Conservation (phyloP, 768 basidiomycete genomes). For the Calocybe indica region DNA sequence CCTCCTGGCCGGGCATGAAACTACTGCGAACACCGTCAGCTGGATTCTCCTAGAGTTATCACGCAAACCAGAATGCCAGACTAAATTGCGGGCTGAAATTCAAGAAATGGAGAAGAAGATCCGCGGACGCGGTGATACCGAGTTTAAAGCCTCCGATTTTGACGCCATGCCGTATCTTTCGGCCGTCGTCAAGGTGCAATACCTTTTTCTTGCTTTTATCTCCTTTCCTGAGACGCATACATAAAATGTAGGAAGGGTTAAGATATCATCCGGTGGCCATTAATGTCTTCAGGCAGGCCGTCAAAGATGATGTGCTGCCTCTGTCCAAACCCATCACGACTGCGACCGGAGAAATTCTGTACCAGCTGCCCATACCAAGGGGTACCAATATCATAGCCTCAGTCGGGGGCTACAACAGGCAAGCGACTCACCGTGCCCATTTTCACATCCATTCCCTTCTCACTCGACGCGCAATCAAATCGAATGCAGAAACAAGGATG, state of each 20-base stretch:
- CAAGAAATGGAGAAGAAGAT: conserved; percentile 25
- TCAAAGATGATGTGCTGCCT: conserved; percentile 51
- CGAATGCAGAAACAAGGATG: conserved; percentile 31
- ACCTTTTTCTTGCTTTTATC: neutral
- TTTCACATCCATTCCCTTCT: neutral
- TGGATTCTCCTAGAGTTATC: conserved; percentile 65
- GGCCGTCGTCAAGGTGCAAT: conserved; percentile 41
- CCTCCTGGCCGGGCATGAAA: conserved; percentile 51
- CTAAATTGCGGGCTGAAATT: conserved; percentile 56
- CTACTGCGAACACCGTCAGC: conserved; percentile 48
- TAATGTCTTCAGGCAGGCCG: conserved; percentile 43
- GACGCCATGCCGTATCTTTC: conserved; percentile 44
- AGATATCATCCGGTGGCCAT: conserved; percentile 48
- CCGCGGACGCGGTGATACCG: conserved; percentile 29
- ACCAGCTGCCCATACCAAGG: conserved; percentile 40
- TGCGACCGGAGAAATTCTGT: conserved; percentile 34
- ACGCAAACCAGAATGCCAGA: conserved; percentile 50
- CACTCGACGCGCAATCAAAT: neutral
- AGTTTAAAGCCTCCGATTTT: conserved; percentile 40
- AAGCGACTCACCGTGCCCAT: neutral
- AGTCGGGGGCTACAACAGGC: conserved; percentile 53
- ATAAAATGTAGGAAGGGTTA: conserved; percentile 36
- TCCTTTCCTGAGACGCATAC: neutral
- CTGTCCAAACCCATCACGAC: conserved; percentile 47
- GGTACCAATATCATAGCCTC: conserved; percentile 47